A percentile compares a stretch with the other conserved stretches of the same genome.
phyloP scores from a whole-genome alignment of 208 protist genomes.

The Endotrypanum monterogeii region DNA sequence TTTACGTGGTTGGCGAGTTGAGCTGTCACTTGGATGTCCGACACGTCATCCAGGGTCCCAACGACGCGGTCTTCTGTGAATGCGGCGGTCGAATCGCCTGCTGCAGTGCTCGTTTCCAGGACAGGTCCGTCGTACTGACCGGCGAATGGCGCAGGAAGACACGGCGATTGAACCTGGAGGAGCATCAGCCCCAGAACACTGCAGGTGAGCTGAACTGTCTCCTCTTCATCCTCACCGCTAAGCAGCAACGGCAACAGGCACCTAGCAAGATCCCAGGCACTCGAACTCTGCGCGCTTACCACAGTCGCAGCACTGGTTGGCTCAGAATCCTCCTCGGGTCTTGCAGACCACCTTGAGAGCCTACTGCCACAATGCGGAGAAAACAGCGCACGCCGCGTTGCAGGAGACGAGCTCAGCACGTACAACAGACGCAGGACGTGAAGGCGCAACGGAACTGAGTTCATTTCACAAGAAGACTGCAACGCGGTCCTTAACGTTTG shows the following conservation, averaged over 20 bases:
- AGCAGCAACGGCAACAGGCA: conserved; percentile 42
- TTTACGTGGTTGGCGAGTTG: conserved; percentile 26
- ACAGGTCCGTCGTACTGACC: neutral
- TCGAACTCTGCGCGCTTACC: neutral
- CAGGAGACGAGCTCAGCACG: conserved; percentile 1
- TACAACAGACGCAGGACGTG: conserved; percentile 2
- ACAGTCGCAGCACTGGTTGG: neutral
- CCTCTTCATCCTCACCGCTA: conserved; percentile 28
- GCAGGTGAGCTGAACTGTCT: conserved; percentile 36
- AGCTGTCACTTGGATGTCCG: conserved; percentile 1
- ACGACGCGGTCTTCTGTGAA: conserved; percentile 1
- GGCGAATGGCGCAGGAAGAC: neutral
- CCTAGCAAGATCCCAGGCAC: conserved; percentile 12
- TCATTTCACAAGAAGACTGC: neutral
- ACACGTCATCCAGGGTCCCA: neutral
- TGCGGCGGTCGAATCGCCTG: neutral
- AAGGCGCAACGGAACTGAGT: neutral
- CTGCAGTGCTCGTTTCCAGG: neutral
- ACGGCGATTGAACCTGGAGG: neutral
- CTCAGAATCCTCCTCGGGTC: neutral
- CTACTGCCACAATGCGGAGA: neutral
- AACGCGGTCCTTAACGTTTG: neutral
- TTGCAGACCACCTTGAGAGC: neutral
- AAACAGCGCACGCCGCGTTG: conserved; percentile 5
- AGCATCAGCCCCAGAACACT: conserved; percentile 28